Percentiles rank a stretch among this genome's conserved stretches.
These are phyloP conservation scores for Candida ulmi DNA, from an alignment of 805 yeast species.

Conservation along the genomic window DNA sequence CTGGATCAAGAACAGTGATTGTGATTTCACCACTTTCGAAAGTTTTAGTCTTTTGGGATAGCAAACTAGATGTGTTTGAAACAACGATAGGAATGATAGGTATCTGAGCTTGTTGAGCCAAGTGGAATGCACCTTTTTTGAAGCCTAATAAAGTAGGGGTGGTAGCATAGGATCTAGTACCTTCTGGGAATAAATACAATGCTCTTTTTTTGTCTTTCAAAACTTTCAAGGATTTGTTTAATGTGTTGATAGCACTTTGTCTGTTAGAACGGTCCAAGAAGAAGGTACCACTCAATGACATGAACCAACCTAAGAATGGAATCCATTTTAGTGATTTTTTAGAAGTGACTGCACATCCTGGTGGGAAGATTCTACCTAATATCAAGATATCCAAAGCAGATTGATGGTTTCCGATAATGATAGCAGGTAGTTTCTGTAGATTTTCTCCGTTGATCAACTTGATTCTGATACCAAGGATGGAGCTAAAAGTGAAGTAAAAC, in stretches of 20 bases:
- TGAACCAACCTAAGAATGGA: slow-evolving; percentile 96
- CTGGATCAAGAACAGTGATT: slow-evolving; percentile 77
- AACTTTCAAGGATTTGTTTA: slow-evolving; percentile 60
- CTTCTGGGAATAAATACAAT: slow-evolving; percentile 93
- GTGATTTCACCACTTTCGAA: slow-evolving; percentile 74
- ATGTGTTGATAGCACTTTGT: slow-evolving; percentile 67
- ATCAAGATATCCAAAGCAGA: slow-evolving; percentile 79
- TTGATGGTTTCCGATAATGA: slow-evolving; percentile 86
- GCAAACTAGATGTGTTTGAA: slow-evolving; percentile 74
- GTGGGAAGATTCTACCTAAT: slow-evolving; percentile 80
- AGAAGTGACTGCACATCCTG: slow-evolving; percentile 87
- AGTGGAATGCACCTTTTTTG: slow-evolving; percentile 97
- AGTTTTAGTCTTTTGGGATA: slow-evolving; percentile 53
- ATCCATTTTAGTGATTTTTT: slow-evolving; percentile 76
- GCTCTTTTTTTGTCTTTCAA: slow-evolving; percentile 64
- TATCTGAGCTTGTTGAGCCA: slow-evolving; percentile 87
- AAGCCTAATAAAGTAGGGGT: slow-evolving; percentile 74
- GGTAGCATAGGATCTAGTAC: slow-evolving; percentile 80
- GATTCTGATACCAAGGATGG: slow-evolving; percentile 63
- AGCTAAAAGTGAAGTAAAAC: slow-evolving; percentile 58
- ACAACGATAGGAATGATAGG: slow-evolving; percentile 89
- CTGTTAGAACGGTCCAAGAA: slow-evolving; percentile 81
- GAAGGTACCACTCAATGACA: slow-evolving; percentile 85
- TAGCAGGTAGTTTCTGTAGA: slow-evolving; percentile 61
- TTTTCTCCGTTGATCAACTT: slow-evolving; percentile 61